These are phyloP conservation scores for Hypoxylon sp. DNA, from an alignment of 2,329 filamentous ascomycete genomes.

Conservation along the genomic window DNA sequence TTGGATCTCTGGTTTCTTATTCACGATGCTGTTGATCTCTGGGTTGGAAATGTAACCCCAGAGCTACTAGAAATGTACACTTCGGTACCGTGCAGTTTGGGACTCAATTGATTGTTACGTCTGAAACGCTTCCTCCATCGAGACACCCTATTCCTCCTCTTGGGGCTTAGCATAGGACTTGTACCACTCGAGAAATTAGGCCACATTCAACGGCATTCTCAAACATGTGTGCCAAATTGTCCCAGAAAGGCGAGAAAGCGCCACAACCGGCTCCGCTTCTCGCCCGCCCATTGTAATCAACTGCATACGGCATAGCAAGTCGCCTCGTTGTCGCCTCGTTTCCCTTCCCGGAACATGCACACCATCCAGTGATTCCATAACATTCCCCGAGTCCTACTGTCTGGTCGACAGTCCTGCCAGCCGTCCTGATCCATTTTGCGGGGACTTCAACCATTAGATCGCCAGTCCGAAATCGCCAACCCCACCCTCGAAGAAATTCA, in stretches of 20 bases:
- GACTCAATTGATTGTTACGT: neutral
- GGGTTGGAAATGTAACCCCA: constrained; percentile 58
- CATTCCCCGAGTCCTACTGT: neutral
- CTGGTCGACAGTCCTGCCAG: neutral
- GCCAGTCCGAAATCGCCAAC: neutral
- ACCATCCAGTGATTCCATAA: constrained; percentile 4
- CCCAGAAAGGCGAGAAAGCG: constrained; percentile 10
- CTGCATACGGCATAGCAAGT: constrained; percentile 11
- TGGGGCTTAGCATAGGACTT: constrained; percentile 7
- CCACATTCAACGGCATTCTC: constrained; percentile 4
- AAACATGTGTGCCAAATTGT: constrained; percentile 15
- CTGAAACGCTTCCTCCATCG: constrained; percentile 2
- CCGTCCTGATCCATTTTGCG: neutral
- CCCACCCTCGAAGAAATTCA: constrained; percentile 12
- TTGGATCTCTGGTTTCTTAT: constrained; percentile 12
- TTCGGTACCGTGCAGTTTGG: constrained; percentile 51
- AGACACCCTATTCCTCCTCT: constrained; percentile 3
- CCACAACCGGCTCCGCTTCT: constrained; percentile 16
- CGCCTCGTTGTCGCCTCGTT: constrained; percentile 12
- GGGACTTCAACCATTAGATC: neutral
- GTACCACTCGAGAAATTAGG: constrained; percentile 13
- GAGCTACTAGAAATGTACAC: constrained; percentile 56
- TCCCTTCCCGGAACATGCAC: constrained; percentile 3
- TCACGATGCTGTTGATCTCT: constrained; percentile 57
- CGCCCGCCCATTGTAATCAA: neutral